Conservation (phyloP, 1,284 basidiomycete species). For the Cerrena zonata region DNA sequence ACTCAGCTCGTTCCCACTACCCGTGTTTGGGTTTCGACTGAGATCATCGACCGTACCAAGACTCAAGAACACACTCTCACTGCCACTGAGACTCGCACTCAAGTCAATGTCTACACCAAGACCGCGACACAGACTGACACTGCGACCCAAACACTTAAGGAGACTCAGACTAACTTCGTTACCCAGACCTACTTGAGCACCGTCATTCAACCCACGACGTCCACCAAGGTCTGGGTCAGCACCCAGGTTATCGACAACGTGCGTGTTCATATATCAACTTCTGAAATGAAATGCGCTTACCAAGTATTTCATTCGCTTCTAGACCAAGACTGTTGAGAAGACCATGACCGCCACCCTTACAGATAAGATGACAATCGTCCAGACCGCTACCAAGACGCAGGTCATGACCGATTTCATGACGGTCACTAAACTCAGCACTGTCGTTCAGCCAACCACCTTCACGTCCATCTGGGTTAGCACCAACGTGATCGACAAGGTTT, state of each 20-base stretch:
- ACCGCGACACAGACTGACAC: slow-evolving; percentile 32
- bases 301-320: neutral
- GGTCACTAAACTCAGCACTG: slow-evolving; percentile 26
- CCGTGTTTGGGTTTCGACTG: slow-evolving; percentile 57
- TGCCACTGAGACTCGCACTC: slow-evolving; percentile 52
- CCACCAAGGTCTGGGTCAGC: slow-evolving; percentile 45
- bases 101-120: slow-evolving; percentile 49
- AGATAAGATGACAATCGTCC: slow-evolving; percentile 25
- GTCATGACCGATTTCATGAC: slow-evolving; percentile 24
- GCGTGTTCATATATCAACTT: slow-evolving; percentile 20
- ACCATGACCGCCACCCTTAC: slow-evolving; percentile 28
- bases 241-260: slow-evolving; percentile 61
- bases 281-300: neutral
- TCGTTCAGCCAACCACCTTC: slow-evolving; percentile 44
- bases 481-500: slow-evolving; percentile 52
- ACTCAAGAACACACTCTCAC: slow-evolving; percentile 53
- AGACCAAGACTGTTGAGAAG: slow-evolving; percentile 29
- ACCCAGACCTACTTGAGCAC: slow-evolving; percentile 27
- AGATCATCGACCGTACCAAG: slow-evolving; percentile 54
- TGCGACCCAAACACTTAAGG: slow-evolving; percentile 24
- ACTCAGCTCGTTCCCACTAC: slow-evolving; percentile 55
- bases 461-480: slow-evolving; percentile 50
- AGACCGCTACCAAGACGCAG: slow-evolving; percentile 43
- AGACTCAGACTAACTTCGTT: slow-evolving; percentile 25
- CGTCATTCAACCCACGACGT: slow-evolving; percentile 41